Base-by-base conservation (phyloP, 805 yeast genomes). In the Candida orba region DNA sequence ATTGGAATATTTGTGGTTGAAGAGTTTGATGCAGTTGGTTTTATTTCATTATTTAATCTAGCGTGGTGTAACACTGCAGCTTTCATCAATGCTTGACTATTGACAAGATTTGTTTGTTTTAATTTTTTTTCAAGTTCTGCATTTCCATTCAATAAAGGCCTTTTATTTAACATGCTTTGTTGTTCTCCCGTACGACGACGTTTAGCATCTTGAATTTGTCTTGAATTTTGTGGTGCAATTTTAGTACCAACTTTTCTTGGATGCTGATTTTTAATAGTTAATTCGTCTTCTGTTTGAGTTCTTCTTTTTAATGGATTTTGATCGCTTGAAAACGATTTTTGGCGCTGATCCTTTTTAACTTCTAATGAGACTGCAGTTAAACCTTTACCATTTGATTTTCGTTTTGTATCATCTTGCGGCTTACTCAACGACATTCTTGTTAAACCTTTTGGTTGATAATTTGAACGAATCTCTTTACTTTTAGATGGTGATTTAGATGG, bases 51-150 rank as follows among this genome's bases (percentile, higher is more conserved):
- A 37, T 50, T 53, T 34, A 52, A 25, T 34, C 61, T 57, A 2
- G 67, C 65, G 45, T 61, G 58, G 33, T 64, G 66, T 23, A 59
- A 29, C 8, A 63, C 56, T 0, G 68, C 63, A 2, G 63, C 54
- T 46, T 60, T 66, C 63, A 64, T 57, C 40, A 65, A 52, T 4
- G 52, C 53, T 32, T 53, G 56, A 17, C 52, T 47, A 25, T 33
- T 51, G 14, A 43, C 40, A 2, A 35, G 24, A 27, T 43, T 43
- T 2, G 39, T 37, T 33, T 41, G 41, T 35, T 51, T 56, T 34
- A 36, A 33, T 15, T 37, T 43, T 36, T 36, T 18, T 30, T 40
- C 39, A 18, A 40, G 25, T 7, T 37, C 39, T 13, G 45, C 18
- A 18, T 34, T 48, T 25, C 34, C 40, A 25, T 29, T 46, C 3